Conservation (phyloP, 2,329 filamentous ascomycete species). For the Myriosclerotinia curreyana region DNA sequence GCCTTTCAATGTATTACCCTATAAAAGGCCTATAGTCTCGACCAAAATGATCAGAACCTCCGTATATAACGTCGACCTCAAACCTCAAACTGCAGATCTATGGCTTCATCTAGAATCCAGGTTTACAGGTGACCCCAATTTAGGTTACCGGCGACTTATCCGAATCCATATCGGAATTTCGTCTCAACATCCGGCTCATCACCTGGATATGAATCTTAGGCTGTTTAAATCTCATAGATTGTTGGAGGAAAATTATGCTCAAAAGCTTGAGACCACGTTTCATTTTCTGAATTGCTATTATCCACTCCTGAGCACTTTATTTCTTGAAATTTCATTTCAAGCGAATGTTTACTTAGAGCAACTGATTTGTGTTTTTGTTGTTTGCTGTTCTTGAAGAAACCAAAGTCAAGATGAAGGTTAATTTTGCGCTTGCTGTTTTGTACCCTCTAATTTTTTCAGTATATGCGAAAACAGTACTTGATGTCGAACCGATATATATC, state of each 20-base stretch:
- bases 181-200: not conserved
- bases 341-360: not conserved
- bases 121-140: not conserved
- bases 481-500: conserved; percentile 34
- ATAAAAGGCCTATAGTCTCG: too few relatives aligned
- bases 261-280: conserved; percentile 28
- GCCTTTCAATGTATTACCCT: too few relatives aligned
- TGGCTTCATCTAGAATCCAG: not conserved
- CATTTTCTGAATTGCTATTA: conserved; percentile 13
- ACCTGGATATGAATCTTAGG: not conserved
- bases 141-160: conserved; percentile 8
- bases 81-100: not conserved
- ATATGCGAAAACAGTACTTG: conserved; percentile 18
- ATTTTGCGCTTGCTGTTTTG: conserved; percentile 1
- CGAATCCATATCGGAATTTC: conserved; percentile 5
- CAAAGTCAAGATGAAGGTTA: conserved; percentile 25
- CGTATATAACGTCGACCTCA: too few relatives aligned
- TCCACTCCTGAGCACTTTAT: conserved; percentile 6
- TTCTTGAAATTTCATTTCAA: conserved; percentile 1
- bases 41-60: too few relatives aligned
- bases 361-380: not conserved
- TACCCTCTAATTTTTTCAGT: not conserved
- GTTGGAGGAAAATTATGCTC: conserved; percentile 15
- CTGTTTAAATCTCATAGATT: not conserved
- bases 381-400: not conserved